These are phyloP conservation scores for Clarireedia sp. DNA, from an alignment of 2,329 filamentous ascomycete genomes.

Conservation along the genomic window DNA sequence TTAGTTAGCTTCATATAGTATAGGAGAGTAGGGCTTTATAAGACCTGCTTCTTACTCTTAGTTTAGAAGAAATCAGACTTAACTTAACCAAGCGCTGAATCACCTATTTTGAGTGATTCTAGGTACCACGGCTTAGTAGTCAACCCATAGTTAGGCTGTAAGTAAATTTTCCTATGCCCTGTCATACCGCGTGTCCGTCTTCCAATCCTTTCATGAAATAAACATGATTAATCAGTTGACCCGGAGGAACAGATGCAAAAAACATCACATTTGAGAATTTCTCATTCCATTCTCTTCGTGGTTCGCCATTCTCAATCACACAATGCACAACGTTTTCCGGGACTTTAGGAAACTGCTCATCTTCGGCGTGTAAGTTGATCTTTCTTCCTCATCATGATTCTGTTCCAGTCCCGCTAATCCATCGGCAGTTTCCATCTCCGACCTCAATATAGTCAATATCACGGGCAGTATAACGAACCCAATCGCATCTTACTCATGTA, in stretches of 20 bases:
- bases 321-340: constrained; percentile 35
- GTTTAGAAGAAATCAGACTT: no score
- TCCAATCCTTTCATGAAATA: no score
- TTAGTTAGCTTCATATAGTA: no score
- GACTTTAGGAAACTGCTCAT: constrained; percentile 33
- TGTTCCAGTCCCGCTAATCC: no score
- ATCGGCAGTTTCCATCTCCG: background rate
- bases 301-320: constrained; percentile 27
- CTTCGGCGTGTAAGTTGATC: constrained; percentile 16
- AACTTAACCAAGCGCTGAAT: no score
- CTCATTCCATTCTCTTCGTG: background rate
- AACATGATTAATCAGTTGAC: no score
- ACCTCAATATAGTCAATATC: constrained; percentile 1
- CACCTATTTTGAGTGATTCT: no score
- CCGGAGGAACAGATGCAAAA: constrained; percentile 2
- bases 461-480: constrained; percentile 1
- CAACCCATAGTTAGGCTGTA: constrained; percentile 33
- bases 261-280: constrained; percentile 5
- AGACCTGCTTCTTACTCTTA: no score
- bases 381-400: no score
- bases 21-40: no score
- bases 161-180: background rate
- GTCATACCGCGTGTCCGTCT: no score
- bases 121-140: no score
- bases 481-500: background rate